phyloP scores from a whole-genome alignment of 2,329 filamentous ascomycete species.

The Arthrocladium fulminans region DNA sequence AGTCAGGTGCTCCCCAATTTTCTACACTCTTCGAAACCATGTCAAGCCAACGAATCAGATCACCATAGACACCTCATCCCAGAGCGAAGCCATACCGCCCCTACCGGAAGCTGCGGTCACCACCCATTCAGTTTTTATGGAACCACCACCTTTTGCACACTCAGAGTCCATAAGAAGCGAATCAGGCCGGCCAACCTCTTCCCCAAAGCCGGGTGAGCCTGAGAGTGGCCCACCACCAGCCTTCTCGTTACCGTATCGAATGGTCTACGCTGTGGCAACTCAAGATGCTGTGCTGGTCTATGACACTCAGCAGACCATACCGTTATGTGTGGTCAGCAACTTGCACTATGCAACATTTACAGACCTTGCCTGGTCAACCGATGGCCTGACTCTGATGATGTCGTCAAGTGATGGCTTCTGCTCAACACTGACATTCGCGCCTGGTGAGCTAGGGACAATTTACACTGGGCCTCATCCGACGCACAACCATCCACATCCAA shows the following conservation, averaged over 20 bases:
- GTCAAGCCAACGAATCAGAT: conserved; percentile 71
- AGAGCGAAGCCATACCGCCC: conserved; percentile 67
- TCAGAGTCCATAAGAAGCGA: conserved; percentile 39
- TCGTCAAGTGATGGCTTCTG: conserved; percentile 99
- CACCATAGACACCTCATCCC: conserved; percentile 83
- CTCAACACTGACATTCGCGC: conserved; percentile 74
- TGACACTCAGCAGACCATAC: conserved; percentile 92
- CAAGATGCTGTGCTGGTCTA: conserved; percentile 93
- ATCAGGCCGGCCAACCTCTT: conserved; percentile 44
- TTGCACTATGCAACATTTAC: conserved; percentile 96
- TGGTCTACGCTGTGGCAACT: conserved; percentile 93
- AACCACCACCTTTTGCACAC: conserved; percentile 60
- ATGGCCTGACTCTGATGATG: conserved; percentile 73
- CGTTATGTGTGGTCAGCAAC: conserved; percentile 90
- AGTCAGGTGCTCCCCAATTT: conserved; percentile 83
- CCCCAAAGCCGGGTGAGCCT: conserved; percentile 43
- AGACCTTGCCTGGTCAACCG: conserved; percentile 80
- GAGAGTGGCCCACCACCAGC: conserved; percentile 49
- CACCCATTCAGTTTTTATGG: conserved; percentile 59
- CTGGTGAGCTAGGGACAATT: conserved; percentile 74
- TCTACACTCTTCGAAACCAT: conserved; percentile 68
- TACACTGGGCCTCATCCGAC: conserved; percentile 59
- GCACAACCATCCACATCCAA: conserved; percentile 20
- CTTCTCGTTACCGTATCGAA: conserved; percentile 81
- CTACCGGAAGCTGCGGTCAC: conserved; percentile 68